Evolutionary conservation across 768 basidiomycete species (phyloP).

Genomic region (Porphyrellus cyaneotinctus): DNA sequence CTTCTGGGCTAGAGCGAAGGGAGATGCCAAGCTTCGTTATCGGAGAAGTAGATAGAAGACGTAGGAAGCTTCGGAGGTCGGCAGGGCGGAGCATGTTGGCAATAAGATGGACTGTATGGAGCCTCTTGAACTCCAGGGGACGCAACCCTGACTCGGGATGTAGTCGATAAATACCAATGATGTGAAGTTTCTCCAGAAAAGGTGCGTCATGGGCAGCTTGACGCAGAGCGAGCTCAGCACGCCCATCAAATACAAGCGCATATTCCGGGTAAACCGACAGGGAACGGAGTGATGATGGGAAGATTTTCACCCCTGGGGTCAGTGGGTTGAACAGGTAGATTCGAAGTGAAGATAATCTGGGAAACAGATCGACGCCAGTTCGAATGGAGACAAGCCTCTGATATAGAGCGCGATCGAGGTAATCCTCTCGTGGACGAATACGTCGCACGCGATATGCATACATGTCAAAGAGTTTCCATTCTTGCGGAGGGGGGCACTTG

Average conservation of each 20-base stretch:
- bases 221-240: conserved; percentile 12
- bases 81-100: conserved; percentile 7
- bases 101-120: conserved; percentile 8
- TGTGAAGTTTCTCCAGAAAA: conserved; percentile 7
- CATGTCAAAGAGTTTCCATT: conserved; percentile 14
- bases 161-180: conserved; percentile 2
- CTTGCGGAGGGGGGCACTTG: conserved; percentile 10
- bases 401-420: conserved; percentile 15
- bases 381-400: conserved; percentile 16
- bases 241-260: conserved; percentile 6
- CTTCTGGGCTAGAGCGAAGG: conserved; percentile 1
- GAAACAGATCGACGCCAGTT: conserved; percentile 7
- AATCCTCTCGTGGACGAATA: conserved; percentile 1
- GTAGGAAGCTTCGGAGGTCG: conserved; percentile 6
- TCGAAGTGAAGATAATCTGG: conserved; percentile 8
- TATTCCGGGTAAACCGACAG: conserved; percentile 13
- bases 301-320: conserved; percentile 8
- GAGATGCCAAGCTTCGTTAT: conserved; percentile 6
- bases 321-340: conserved; percentile 12
- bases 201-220: conserved; percentile 16
- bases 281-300: conserved; percentile 13
- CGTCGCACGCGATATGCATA: conserved; percentile 17
- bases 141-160: not conserved
- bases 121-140: conserved; percentile 5
- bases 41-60: conserved; percentile 6